A percentile compares a stretch with the other conserved stretches of the same genome.
These are phyloP conservation scores for Alloascoidea africana DNA, from an alignment of 805 yeast species.

Conservation along the genomic window DNA sequence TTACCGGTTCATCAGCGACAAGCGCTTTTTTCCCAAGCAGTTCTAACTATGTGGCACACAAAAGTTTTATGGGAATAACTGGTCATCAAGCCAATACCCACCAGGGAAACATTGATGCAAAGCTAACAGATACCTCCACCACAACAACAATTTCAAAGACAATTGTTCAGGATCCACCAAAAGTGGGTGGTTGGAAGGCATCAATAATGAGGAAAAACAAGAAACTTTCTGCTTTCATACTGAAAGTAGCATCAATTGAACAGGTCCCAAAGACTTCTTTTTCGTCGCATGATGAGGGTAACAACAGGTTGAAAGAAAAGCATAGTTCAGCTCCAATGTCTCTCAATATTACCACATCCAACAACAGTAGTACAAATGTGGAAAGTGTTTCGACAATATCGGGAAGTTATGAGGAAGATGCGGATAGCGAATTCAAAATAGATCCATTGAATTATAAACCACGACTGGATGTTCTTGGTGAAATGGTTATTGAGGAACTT, in stretches of 20 bases:
- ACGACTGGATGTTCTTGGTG: background rate
- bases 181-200: constrained; percentile 1
- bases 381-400: no score
- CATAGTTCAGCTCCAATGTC: background rate
- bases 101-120: constrained; percentile 12
- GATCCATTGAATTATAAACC: no score
- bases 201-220: background rate
- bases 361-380: no score
- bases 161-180: no score
- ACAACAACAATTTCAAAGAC: no score
- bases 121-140: no score
- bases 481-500: background rate
- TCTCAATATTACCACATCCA: background rate
- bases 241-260: constrained; percentile 1
- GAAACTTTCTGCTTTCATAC: background rate
- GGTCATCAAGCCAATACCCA: no score
- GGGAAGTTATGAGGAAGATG: background rate
- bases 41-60: no score
- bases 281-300: no score
- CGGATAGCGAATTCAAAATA: background rate
- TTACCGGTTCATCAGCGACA: background rate
- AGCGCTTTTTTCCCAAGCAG: no score
- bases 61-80: no score
- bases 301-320: background rate
- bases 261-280: background rate